phyloP scores from a whole-genome alignment of 1,139 yeast genomes.

The Kazachstania sp. region DNA sequence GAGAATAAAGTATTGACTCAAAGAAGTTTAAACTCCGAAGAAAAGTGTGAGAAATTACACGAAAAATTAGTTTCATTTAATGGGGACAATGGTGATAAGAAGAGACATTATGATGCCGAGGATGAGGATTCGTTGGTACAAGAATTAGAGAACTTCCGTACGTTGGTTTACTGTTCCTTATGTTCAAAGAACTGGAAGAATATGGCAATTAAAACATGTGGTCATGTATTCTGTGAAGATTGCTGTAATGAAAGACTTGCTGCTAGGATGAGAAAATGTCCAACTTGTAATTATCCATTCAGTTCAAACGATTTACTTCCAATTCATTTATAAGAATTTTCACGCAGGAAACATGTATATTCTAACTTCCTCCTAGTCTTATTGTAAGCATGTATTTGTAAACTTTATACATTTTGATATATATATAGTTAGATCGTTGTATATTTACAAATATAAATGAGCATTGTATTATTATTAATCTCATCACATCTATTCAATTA shows the following conservation, averaged over 20 bases:
- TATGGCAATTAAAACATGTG: conserved; percentile 84
- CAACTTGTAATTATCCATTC: conserved; percentile 85
- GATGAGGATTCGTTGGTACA: conserved; percentile 32
- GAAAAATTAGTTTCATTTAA: conserved; percentile 11
- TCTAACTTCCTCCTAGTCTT: background rate
- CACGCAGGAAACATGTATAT: background rate
- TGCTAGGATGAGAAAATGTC: conserved; percentile 90
- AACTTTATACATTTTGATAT: background rate
- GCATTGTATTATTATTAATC: conserved; percentile 1
- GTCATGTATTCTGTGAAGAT: conserved; percentile 83
- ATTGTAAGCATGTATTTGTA: background rate
- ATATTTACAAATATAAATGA: background rate
- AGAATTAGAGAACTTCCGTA: conserved; percentile 69
- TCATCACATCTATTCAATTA: background rate
- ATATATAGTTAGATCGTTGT: background rate
- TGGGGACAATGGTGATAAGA: conserved; percentile 13
- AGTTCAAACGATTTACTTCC: conserved; percentile 73
- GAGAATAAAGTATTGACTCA: conserved; percentile 29
- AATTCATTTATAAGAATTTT: conserved; percentile 52
- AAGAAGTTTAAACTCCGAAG: conserved; percentile 26
- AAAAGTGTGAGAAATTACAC: conserved; percentile 21
- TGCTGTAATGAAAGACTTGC: conserved; percentile 85
- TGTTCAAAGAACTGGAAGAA: conserved; percentile 93
- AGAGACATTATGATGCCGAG: background rate
- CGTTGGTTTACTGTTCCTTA: conserved; percentile 86